Conservation (phyloP, 257 asterid genomes). For the Nicotiana knightiana region DNA sequence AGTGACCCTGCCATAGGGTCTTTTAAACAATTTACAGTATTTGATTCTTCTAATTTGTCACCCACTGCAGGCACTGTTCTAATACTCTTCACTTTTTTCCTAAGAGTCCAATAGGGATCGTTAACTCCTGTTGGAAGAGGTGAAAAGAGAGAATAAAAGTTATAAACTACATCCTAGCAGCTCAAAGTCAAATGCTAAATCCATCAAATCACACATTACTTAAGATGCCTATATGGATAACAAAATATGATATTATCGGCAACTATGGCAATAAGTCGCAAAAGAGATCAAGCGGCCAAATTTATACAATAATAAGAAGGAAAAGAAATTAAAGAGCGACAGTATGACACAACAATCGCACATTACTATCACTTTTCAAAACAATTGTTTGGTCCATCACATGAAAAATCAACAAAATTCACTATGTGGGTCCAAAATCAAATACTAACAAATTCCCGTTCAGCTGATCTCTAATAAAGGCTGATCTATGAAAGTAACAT, state of each 20-base stretch:
- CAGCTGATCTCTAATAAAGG: background rate
- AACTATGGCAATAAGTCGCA: background rate
- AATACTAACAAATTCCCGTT: background rate
- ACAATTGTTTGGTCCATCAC: background rate
- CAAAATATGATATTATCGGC: background rate
- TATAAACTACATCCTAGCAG: background rate
- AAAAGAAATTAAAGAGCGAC: background rate
- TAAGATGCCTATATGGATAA: background rate
- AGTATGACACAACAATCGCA: background rate
- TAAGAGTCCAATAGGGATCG: constrained; percentile 78
- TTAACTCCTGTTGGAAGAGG: constrained; percentile 56
- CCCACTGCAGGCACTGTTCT: constrained; percentile 17
- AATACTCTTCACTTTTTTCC: constrained; percentile 37
- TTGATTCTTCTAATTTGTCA: constrained; percentile 19
- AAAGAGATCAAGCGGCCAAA: background rate
- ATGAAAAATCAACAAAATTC: background rate
- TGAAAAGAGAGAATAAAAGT: constrained; percentile 18
- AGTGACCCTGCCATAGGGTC: constrained; percentile 16
- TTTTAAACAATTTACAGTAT: constrained; percentile 21
- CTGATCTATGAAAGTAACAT: background rate
- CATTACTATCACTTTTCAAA: background rate
- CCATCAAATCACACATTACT: background rate
- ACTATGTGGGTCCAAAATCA: background rate
- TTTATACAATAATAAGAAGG: background rate
- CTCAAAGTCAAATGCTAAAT: background rate